These are phyloP conservation scores for Setaria viridis DNA, from an alignment of 202 grass and related monocot genomes.

Conservation along the genomic window DNA sequence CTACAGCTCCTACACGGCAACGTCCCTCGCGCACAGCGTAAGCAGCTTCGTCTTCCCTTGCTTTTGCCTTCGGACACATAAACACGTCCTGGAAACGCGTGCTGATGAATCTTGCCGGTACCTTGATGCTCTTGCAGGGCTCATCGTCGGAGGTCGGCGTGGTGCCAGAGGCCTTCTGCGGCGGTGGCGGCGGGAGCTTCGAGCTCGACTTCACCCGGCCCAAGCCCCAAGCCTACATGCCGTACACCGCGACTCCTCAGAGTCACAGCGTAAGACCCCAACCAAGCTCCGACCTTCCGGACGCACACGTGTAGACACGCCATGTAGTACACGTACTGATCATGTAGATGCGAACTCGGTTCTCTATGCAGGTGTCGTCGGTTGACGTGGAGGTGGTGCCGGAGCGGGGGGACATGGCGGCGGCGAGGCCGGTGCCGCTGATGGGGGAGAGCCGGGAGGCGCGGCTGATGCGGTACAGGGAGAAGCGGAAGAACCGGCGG, in stretches of 20 bases:
- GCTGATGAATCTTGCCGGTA: neutral
- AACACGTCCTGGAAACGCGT: neutral
- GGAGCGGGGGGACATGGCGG: constrained; percentile 38
- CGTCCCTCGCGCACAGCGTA: constrained; percentile 72
- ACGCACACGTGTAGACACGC: neutral
- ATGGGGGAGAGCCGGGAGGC: constrained; percentile 59
- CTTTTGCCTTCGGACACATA: neutral
- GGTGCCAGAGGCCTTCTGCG: constrained; percentile 68
- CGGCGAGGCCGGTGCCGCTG: constrained; percentile 21
- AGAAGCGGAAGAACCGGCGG: constrained; percentile 83
- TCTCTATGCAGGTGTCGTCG: constrained; percentile 42
- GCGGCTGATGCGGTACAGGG: constrained; percentile 78
- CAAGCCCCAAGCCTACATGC: constrained; percentile 46
- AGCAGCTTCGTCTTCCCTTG: neutral
- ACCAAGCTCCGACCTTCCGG: constrained; percentile 5
- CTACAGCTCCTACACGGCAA: constrained; percentile 61
- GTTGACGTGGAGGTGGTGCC: constrained; percentile 67
- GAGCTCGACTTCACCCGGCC: constrained; percentile 62
- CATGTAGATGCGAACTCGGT: neutral
- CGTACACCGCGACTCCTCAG: constrained; percentile 43
- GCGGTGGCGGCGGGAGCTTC: constrained; percentile 27
- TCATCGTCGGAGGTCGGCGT: constrained; percentile 84
- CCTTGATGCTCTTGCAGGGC: constrained; percentile 48
- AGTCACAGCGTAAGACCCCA: constrained; percentile 49
- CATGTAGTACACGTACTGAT: neutral